A percentile compares a stretch with the other conserved stretches of the same genome.
These are phyloP conservation scores for Nannizziopsis barbatae DNA, from an alignment of 2,329 filamentous ascomycete species.

Conservation along the genomic window DNA sequence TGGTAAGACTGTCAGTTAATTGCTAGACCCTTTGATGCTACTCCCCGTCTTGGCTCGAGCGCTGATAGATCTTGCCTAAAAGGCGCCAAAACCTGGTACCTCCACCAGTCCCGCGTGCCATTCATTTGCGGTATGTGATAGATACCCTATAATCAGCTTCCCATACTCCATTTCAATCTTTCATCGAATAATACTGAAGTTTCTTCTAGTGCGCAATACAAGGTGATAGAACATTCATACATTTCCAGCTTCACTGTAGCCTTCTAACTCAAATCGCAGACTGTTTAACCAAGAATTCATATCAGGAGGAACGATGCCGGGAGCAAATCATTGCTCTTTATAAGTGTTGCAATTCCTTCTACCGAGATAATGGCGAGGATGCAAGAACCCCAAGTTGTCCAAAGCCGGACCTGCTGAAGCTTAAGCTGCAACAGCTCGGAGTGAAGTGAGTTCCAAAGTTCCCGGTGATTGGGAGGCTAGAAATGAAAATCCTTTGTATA, in stretches of 20 bases:
- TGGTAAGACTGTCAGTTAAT: slow-evolving; percentile 1
- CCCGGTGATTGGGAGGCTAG: neutral
- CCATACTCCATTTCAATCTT: too few species aligned
- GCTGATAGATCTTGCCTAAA: neutral
- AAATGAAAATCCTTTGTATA: too few species aligned
- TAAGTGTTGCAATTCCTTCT: slow-evolving; percentile 85
- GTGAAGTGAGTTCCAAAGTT: neutral
- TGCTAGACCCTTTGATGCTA: too few species aligned
- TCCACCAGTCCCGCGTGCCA: slow-evolving; percentile 66
- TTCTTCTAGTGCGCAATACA: slow-evolving; percentile 69
- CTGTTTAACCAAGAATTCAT: slow-evolving; percentile 74
- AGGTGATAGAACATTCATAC: slow-evolving; percentile 44
- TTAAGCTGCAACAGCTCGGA: slow-evolving; percentile 70
- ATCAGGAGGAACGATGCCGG: slow-evolving; percentile 75
- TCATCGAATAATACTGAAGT: neutral
- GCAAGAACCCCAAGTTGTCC: slow-evolving; percentile 76
- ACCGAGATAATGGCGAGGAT: slow-evolving; percentile 63
- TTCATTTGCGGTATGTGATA: slow-evolving; percentile 60
- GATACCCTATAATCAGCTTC: neutral
- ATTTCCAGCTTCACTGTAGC: neutral
- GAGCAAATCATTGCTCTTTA: slow-evolving; percentile 72
- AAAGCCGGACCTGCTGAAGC: slow-evolving; percentile 61
- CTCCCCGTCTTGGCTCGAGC: neutral
- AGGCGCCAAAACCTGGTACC: neutral
- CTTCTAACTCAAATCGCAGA: slow-evolving; percentile 31